These are phyloP conservation scores for Sporothrix protearum DNA, from an alignment of 2,329 filamentous ascomycete genomes.

Conservation along the genomic window DNA sequence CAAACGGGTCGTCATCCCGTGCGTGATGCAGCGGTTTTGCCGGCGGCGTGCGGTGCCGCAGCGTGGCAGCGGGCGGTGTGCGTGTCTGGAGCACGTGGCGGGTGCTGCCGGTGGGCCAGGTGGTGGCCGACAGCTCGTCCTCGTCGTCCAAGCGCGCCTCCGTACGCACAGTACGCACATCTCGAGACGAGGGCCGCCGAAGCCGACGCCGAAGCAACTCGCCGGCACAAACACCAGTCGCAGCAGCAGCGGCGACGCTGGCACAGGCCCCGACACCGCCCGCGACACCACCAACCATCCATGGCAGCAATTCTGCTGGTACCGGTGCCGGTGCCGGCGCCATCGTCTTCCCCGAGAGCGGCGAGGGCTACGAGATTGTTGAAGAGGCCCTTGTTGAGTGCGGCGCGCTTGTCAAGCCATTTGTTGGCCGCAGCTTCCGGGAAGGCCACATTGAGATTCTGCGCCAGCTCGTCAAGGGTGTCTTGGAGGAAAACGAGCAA, in stretches of 20 bases:
- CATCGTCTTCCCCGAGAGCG: not conserved
- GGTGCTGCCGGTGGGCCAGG: slow-evolving; percentile 30
- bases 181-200: not conserved
- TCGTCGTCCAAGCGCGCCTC: slow-evolving; percentile 18
- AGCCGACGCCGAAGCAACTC: not conserved
- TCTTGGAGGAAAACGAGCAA: slow-evolving; percentile 23
- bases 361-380: slow-evolving; percentile 35
- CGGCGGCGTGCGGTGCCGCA: slow-evolving; percentile 43
- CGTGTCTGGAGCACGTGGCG: slow-evolving; percentile 42
- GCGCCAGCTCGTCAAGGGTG: slow-evolving; percentile 33
- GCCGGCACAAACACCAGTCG: not conserved
- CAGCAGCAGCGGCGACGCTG: not conserved
- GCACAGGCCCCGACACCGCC: not conserved
- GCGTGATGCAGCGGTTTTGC: slow-evolving; percentile 44
- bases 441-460: slow-evolving; percentile 36
- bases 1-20: slow-evolving; percentile 42
- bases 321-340: not conserved
- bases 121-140: slow-evolving; percentile 23
- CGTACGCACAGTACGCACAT: not conserved
- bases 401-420: slow-evolving; percentile 35
- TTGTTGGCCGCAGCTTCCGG: slow-evolving; percentile 36
- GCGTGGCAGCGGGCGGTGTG: slow-evolving; percentile 43
- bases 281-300: not conserved
- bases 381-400: slow-evolving; percentile 38
- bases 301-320: not conserved